Conservation (phyloP, 371 early-diverging fungal species). For the Mortierella sp. region DNA sequence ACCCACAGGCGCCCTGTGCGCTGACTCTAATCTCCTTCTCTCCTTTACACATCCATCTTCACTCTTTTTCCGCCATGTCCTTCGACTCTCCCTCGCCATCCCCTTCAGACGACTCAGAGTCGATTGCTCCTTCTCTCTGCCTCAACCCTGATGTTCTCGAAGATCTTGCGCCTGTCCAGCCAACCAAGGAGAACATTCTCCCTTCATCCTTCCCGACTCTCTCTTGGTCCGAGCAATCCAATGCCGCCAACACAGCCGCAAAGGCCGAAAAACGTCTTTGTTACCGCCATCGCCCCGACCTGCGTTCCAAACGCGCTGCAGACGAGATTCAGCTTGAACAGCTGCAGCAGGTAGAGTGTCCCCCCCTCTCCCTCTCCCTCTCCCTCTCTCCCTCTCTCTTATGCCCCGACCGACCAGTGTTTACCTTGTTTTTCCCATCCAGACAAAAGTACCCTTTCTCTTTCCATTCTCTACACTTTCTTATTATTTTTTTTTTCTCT, state of each 20-base stretch:
- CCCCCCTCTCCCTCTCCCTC: background rate
- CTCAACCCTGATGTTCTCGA: constrained; percentile 12
- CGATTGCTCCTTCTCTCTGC: constrained; percentile 11
- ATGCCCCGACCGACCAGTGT: background rate
- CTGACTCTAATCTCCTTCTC: background rate
- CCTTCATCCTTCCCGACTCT: constrained; percentile 6
- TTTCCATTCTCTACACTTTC: background rate
- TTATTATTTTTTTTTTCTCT: background rate
- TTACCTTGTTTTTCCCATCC: background rate
- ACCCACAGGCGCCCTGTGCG: background rate
- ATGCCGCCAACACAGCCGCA: background rate
- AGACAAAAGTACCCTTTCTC: too few relatives aligned
- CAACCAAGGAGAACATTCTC: constrained; percentile 3
- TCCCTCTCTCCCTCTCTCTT: background rate
- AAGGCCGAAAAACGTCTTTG: constrained; percentile 12
- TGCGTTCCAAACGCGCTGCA: constrained; percentile 12
- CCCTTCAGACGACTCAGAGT: constrained; percentile 1
- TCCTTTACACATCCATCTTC: background rate
- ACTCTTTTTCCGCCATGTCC: background rate
- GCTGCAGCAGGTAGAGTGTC: constrained; percentile 8
- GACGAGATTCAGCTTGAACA: constrained; percentile 14
- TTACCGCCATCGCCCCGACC: constrained; percentile 15
- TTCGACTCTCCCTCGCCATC: constrained; percentile 3
- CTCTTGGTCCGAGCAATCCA: constrained; percentile 6
- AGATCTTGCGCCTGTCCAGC: constrained; percentile 11